These are phyloP conservation scores for Arthrobotrys musiformis DNA, from an alignment of 2,329 filamentous ascomycete species.

Conservation along the genomic window DNA sequence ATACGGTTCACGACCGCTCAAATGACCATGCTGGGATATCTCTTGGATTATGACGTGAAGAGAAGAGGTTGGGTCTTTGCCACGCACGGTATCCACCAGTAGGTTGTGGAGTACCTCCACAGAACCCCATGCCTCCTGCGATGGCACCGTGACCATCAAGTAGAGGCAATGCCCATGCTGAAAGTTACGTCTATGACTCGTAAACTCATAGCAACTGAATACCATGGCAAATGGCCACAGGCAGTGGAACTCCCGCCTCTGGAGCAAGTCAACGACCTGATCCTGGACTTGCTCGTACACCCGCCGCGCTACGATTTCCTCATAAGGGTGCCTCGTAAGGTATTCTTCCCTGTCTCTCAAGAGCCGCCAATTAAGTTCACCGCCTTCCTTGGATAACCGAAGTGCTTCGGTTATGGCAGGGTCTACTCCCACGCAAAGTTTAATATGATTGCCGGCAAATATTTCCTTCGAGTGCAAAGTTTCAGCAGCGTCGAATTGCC, in stretches of 20 bases:
- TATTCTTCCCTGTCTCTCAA: slow-evolving; percentile 43
- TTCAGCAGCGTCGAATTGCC: slow-evolving; percentile 22
- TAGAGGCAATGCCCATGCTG: slow-evolving; percentile 52
- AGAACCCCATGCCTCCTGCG: background rate
- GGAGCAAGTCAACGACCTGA: slow-evolving; percentile 15
- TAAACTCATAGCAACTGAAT: slow-evolving; percentile 53
- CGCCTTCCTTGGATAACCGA: slow-evolving; percentile 49
- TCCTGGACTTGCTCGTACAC: slow-evolving; percentile 23
- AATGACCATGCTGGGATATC: slow-evolving; percentile 1
- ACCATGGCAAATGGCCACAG: slow-evolving; percentile 46
- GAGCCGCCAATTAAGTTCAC: slow-evolving; percentile 35
- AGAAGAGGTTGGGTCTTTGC: slow-evolving; percentile 2
- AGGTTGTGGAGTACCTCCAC: slow-evolving; percentile 6
- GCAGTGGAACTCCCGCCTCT: background rate
- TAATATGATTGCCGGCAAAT: slow-evolving; percentile 49
- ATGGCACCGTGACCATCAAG: slow-evolving; percentile 40
- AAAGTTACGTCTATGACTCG: slow-evolving; percentile 42
- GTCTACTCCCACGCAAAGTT: slow-evolving; percentile 51
- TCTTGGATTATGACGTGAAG: slow-evolving; percentile 42
- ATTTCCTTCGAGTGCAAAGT: slow-evolving; percentile 43
- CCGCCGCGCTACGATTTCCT: slow-evolving; percentile 16
- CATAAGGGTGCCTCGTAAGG: slow-evolving; percentile 27
- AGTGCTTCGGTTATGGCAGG: slow-evolving; percentile 34
- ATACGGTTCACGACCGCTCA: too few species aligned
- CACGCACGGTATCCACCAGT: slow-evolving; percentile 3